Evolutionary conservation across 768 basidiomycete species (phyloP).

Genomic region (Tylopilus plumbeoviolaceoides): DNA sequence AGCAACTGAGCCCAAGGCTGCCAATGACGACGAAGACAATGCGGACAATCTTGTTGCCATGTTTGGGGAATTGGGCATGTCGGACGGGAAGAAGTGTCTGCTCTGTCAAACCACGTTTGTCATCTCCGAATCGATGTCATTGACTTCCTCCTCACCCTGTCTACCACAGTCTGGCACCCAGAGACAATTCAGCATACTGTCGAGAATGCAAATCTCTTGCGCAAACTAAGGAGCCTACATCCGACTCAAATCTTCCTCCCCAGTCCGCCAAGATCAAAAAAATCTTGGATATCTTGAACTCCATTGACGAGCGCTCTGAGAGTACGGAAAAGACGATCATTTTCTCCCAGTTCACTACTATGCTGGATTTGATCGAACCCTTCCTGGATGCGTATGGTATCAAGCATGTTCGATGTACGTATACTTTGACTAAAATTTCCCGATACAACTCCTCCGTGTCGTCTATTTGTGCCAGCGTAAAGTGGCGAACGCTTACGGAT

Average conservation of each 20-base stretch:
- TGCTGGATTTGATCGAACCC: conserved; percentile 83
- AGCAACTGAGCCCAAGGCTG: conserved; percentile 64
- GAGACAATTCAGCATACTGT: conserved; percentile 45
- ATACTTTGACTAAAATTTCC: neutral
- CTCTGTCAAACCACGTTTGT: conserved; percentile 72
- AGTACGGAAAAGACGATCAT: conserved; percentile 89
- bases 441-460: neutral
- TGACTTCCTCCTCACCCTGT: conserved; percentile 1
- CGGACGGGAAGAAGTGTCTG: conserved; percentile 59
- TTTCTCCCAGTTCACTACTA: conserved; percentile 88
- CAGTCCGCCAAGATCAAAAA: conserved; percentile 86
- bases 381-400: conserved; percentile 70
- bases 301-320: conserved; percentile 56
- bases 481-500: conserved; percentile 4
- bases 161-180: conserved; percentile 12
- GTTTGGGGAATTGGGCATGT: conserved; percentile 67
- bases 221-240: conserved; percentile 36
- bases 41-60: conserved; percentile 73
- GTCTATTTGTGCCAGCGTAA: neutral
- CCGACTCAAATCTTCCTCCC: conserved; percentile 45
- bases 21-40: conserved; percentile 50
- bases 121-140: neutral
- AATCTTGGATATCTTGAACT: conserved; percentile 65
- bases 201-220: conserved; percentile 54
- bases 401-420: conserved; percentile 83